A percentile compares a stretch with the other conserved stretches of the same genome.
Conservation (phyloP, 106 monocot genomes). For the Apostasia shenzhenica region DNA sequence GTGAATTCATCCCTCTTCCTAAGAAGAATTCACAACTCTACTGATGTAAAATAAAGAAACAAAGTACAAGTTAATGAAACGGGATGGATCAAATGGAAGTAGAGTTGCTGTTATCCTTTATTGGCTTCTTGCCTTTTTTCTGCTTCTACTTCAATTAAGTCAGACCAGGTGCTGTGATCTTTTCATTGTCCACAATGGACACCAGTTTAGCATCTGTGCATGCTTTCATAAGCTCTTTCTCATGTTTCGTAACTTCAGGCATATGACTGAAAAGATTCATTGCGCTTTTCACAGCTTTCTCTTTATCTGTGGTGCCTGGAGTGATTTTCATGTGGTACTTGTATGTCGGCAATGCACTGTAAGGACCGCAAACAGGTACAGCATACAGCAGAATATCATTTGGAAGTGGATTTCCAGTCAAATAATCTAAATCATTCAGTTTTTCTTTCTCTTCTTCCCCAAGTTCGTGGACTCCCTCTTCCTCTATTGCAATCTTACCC, state of each 20-base stretch:
- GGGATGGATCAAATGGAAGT: too few species aligned
- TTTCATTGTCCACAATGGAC: constrained; percentile 73
- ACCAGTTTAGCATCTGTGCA: constrained; percentile 86
- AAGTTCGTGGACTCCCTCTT: constrained; percentile 68
- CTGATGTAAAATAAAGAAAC: too few species aligned
- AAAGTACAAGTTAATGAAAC: too few species aligned
- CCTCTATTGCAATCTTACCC: constrained; percentile 57
- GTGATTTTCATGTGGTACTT: constrained; percentile 96
- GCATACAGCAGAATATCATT: constrained; percentile 87
- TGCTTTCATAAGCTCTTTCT: constrained; percentile 90
- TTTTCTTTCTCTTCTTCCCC: constrained; percentile 75
- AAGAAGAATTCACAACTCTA: too few species aligned
- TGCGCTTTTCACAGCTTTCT: constrained; percentile 95
- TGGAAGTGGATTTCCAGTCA: constrained; percentile 86
- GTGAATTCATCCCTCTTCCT: too few species aligned
- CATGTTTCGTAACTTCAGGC: constrained; percentile 53
- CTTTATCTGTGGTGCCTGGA: constrained; percentile 89
- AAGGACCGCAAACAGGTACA: constrained; percentile 94
- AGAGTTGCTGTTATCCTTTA: constrained; percentile 17
- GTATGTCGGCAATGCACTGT: constrained; percentile 88
- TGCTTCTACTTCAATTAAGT: constrained; percentile 89
- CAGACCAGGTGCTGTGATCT: constrained; percentile 85
- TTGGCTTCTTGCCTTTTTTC: constrained; percentile 79
- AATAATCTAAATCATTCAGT: constrained; percentile 79
- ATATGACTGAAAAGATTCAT: constrained; percentile 77